Evolutionary conservation across 768 basidiomycete species (phyloP).

Genomic region (Boletus eberwhitei): DNA sequence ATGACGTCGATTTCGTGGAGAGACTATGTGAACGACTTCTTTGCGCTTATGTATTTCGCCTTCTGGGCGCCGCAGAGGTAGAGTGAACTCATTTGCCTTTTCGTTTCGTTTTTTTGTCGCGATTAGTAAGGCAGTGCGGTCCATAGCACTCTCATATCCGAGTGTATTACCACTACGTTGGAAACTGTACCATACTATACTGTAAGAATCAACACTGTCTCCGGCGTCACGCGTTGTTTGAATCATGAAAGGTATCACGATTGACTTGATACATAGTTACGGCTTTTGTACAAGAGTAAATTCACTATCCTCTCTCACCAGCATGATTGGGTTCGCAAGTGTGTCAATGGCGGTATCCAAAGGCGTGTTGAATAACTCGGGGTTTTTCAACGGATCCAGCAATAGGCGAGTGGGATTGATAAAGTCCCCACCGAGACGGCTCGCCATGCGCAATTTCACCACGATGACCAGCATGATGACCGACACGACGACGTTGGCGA

Average conservation of each 20-base stretch:
- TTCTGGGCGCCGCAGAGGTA: conserved; percentile 15
- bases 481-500: not conserved
- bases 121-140: not conserved
- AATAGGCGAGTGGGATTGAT: conserved; percentile 1
- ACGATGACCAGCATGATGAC: not conserved
- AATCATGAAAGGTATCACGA: not conserved
- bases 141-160: not conserved
- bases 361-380: conserved; percentile 5
- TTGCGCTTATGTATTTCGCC: too few relatives aligned
- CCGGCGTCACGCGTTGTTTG: not conserved
- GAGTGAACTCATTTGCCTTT: not conserved
- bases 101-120: not conserved
- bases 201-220: not conserved
- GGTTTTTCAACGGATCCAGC: not conserved
- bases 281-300: not conserved
- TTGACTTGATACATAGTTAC: not conserved
- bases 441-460: not conserved
- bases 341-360: not conserved
- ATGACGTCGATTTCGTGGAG: too few relatives aligned
- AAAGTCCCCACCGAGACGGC: not conserved
- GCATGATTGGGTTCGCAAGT: conserved; percentile 1
- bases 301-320: not conserved
- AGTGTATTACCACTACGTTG: not conserved
- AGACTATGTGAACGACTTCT: too few relatives aligned
- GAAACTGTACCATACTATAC: not conserved